Evolutionary conservation across 2,329 filamentous ascomycete genomes (phyloP).

Genomic region (Lithohypha guttulata): DNA sequence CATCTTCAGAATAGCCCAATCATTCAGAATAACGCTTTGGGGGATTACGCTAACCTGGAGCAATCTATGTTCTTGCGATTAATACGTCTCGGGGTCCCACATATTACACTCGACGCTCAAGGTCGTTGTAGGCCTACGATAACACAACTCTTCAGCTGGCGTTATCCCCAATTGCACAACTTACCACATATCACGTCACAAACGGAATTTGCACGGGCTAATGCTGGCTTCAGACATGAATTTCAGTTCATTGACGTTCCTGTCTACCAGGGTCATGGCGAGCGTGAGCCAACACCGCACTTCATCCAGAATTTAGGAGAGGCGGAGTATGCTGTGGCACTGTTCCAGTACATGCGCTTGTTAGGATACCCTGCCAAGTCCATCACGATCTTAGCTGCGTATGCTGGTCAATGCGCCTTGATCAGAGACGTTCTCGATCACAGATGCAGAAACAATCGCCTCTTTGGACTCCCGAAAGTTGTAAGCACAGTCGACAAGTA

Average conservation of each 20-base stretch:
- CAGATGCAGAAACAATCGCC: constrained; percentile 66
- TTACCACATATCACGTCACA: constrained; percentile 60
- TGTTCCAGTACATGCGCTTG: constrained; percentile 95
- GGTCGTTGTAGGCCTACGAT: constrained; percentile 81
- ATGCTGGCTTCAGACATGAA: constrained; percentile 84
- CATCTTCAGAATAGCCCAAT: constrained; percentile 95
- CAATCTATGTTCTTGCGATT: constrained; percentile 90
- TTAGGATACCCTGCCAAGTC: constrained; percentile 76
- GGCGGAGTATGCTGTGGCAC: constrained; percentile 89
- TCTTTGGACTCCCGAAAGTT: constrained; percentile 81
- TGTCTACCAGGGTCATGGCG: constrained; percentile 82
- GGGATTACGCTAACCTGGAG: constrained; percentile 89
- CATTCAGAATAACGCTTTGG: constrained; percentile 86
- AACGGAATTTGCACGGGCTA: constrained; percentile 66
- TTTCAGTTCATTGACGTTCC: constrained; percentile 95
- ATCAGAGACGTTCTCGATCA: constrained; percentile 78
- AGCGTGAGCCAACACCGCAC: constrained; percentile 81
- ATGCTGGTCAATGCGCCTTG: constrained; percentile 81
- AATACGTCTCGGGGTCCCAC: constrained; percentile 83
- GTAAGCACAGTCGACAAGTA: constrained; percentile 98
- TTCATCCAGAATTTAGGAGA: constrained; percentile 96
- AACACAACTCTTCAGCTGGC: constrained; percentile 84
- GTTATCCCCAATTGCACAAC: constrained; percentile 59
- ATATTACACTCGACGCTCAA: constrained; percentile 82
- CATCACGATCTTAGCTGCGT: constrained; percentile 86